These are phyloP conservation scores for Petrea volubilis DNA, from an alignment of 257 asterid species.

Conservation along the genomic window DNA sequence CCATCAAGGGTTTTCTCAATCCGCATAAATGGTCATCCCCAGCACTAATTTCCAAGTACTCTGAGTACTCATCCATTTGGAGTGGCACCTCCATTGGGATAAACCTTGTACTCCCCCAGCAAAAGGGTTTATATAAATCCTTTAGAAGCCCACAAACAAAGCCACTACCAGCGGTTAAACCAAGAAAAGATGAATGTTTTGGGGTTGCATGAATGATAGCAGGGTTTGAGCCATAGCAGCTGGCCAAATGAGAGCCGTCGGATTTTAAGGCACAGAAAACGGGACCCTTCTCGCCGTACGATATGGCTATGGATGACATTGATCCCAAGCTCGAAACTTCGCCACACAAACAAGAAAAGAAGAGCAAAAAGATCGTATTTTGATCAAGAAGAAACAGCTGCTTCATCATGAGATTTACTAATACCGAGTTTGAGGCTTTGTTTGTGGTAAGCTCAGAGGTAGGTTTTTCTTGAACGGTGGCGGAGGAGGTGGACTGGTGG, in stretches of 20 bases:
- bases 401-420: background rate
- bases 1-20: constrained; percentile 62
- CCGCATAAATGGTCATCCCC: constrained; percentile 78
- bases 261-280: constrained; percentile 67
- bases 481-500: constrained; percentile 14
- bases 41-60: constrained; percentile 68
- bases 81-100: constrained; percentile 55
- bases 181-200: constrained; percentile 41
- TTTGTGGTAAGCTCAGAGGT: background rate
- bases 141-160: constrained; percentile 66
- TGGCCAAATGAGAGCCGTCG: constrained; percentile 64
- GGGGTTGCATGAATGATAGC: constrained; percentile 57
- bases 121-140: constrained; percentile 57
- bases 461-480: background rate
- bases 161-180: constrained; percentile 72
- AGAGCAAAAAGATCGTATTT: constrained; percentile 29
- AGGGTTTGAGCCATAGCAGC: constrained; percentile 61
- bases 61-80: constrained; percentile 39
- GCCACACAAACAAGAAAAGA: constrained; percentile 26
- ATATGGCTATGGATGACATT: constrained; percentile 69
- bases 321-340: constrained; percentile 59
- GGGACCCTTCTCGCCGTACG: constrained; percentile 73
- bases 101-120: constrained; percentile 66
- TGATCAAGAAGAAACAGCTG: constrained; percentile 21
- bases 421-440: background rate